phyloP scores from a whole-genome alignment of 352 stramenopile genomes.

The Globisporangium barbulae region DNA sequence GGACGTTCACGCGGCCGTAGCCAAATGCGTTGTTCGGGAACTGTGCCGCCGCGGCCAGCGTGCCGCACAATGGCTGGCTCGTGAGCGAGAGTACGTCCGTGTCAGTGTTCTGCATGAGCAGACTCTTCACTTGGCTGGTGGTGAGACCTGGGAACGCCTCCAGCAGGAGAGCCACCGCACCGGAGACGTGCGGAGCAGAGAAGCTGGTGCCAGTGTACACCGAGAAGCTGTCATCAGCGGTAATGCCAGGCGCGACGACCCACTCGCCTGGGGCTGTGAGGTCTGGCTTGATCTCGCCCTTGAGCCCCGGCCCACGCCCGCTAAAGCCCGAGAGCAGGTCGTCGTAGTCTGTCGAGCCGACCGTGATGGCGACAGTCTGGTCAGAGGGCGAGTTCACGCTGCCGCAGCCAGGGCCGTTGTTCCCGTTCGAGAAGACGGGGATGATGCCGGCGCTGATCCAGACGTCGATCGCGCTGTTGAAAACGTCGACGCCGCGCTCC shows the following conservation, averaged over 20 bases:
- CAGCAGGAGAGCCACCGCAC: constrained; percentile 34
- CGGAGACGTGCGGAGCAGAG: constrained; percentile 36
- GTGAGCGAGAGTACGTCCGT: constrained; percentile 12
- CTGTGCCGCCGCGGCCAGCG: not conserved
- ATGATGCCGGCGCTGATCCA: constrained; percentile 55
- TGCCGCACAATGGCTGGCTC: constrained; percentile 10
- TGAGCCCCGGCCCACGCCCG: constrained; percentile 31
- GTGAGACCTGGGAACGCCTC: constrained; percentile 29
- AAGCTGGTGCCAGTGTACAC: constrained; percentile 35
- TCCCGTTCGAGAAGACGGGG: constrained; percentile 50
- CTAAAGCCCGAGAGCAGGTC: constrained; percentile 33
- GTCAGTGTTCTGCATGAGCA: constrained; percentile 21
- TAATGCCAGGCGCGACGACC: constrained; percentile 23
- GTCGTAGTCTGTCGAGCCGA: constrained; percentile 39
- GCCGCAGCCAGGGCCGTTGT: constrained; percentile 36
- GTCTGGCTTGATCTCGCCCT: constrained; percentile 43
- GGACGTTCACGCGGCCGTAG: constrained; percentile 45
- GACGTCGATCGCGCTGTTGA: constrained; percentile 32
- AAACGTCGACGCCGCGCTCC: constrained; percentile 24
- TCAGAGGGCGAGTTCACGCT: constrained; percentile 39
- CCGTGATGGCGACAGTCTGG: constrained; percentile 31
- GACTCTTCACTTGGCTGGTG: constrained; percentile 21
- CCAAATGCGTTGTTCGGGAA: constrained; percentile 65
- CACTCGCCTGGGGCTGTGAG: constrained; percentile 31
- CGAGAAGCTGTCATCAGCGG: constrained; percentile 9